Base-by-base conservation (phyloP, 78 protist genomes). In the Andalucia godoyi region DNA sequence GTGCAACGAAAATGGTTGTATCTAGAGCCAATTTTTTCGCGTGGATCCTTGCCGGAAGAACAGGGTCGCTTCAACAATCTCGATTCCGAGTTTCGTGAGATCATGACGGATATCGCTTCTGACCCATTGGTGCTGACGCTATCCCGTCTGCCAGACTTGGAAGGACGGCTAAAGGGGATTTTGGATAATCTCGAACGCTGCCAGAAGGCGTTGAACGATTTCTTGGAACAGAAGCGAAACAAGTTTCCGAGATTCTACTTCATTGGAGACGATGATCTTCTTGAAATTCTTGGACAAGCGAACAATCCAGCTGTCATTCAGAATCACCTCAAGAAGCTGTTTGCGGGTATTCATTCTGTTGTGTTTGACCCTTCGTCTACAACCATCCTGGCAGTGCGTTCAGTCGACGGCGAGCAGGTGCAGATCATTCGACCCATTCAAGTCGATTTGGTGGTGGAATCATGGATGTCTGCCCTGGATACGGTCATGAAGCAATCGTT, bases 241-340 rank as follows among this genome's bases (percentile, higher is more conserved):
- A 10, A 2, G 33, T 88, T 91, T 79, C 93, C 96, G 29, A 80
- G 97, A 37, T 92, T 92, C 67, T 91, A 91, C 58, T 91, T 91
- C 68, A 72, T 91, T n/a, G 88, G 93, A 57, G 93, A 91, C 77
- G 97, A 91, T 51, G 97, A 91, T 42, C 55, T 91, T 55, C 82
- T 91, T 21, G 88, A 88, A 76, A 85, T 87, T 45, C 57, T 86
- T 13, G 84, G 85, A 5, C 79, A 74, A 55, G 0, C 76, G 1
- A 36, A 65, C 25, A 76, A 79, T 50, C 85, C 84, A 1, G 30
- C 45, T 3, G 86, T 83, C 39, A 80, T 87, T 25, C 87, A 76
- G 70, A 3, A 73, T 21, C 96, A 91, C 64, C 57, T 87, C 39
- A 71, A 75, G 70, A 91, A 91, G 72, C 81, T 90, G 36, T 90